Percentiles rank a stretch among this genome's conserved stretches.
Conservation (phyloP, 148 eudicot species). For the Fagopyrum homotropicum region DNA sequence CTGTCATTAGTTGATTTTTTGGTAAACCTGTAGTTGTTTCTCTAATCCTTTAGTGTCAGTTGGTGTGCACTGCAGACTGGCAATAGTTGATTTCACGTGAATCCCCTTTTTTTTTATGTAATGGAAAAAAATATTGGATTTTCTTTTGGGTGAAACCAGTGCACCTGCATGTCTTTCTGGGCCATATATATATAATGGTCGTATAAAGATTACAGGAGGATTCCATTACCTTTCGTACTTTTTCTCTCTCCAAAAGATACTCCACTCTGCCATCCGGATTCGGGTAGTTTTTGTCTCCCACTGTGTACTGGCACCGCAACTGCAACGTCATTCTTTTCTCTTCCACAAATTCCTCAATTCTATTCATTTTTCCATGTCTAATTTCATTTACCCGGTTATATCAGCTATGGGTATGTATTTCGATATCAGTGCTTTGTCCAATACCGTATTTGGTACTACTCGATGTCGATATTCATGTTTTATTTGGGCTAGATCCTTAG, state of each 20-base stretch:
- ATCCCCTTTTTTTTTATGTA: background rate
- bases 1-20: background rate
- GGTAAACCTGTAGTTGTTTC: background rate
- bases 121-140: background rate
- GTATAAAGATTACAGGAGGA: constrained; percentile 55
- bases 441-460: too few species aligned
- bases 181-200: constrained; percentile 15
- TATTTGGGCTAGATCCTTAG: too few species aligned
- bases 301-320: constrained; percentile 2
- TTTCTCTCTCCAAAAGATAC: constrained; percentile 16
- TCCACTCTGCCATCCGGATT: constrained; percentile 28
- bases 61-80: background rate
- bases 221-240: constrained; percentile 26
- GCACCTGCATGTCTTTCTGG: constrained; percentile 15
- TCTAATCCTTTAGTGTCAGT: too few species aligned
- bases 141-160: background rate
- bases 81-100: background rate
- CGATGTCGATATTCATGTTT: too few species aligned
- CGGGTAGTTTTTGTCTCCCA: constrained; percentile 4
- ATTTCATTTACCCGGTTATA: constrained; percentile 7
- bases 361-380: background rate
- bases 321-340: background rate
- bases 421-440: too few species aligned
- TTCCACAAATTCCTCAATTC: background rate
- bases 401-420: too few species aligned